Conservation (phyloP, 2,329 filamentous ascomycete species). For the Aphanoascus verrucosus region DNA sequence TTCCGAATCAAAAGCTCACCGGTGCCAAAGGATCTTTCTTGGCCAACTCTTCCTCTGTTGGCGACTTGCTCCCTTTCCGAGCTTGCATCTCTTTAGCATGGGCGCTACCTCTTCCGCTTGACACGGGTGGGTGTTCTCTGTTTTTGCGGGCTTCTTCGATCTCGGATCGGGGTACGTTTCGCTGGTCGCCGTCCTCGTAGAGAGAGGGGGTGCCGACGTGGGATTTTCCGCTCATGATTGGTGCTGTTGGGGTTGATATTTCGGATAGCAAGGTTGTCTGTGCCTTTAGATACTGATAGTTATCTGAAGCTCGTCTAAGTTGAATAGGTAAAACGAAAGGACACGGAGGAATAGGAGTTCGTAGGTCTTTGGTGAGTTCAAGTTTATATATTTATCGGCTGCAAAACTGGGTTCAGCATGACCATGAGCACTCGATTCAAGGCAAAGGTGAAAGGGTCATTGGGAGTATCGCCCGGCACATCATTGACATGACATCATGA, state of each 20-base stretch:
- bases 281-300: not conserved
- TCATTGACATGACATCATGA: conserved; percentile 1
- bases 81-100: conserved; percentile 14
- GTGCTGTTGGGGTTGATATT: too few species aligned
- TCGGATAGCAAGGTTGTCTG: not conserved
- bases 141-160: conserved; percentile 48
- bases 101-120: conserved; percentile 14
- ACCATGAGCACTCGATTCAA: not conserved
- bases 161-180: conserved; percentile 48
- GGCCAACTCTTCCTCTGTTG: conserved; percentile 14
- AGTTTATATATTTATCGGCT: too few species aligned
- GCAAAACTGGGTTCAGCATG: not conserved
- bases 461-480: not conserved
- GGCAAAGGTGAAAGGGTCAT: not conserved
- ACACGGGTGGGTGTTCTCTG: conserved; percentile 55
- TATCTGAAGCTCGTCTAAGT: too few species aligned
- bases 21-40: conserved; percentile 48
- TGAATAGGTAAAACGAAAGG: too few species aligned
- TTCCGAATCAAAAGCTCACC: conserved; percentile 42
- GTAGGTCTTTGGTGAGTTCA: too few species aligned
- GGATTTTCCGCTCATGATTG: conserved; percentile 45
- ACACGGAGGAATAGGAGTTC: too few species aligned
- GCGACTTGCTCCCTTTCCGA: conserved; percentile 48
- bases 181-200: conserved; percentile 71
- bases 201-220: conserved; percentile 55